Conservation (phyloP, 1,284 basidiomycete species). For the Papiliotrema laurentii region DNA sequence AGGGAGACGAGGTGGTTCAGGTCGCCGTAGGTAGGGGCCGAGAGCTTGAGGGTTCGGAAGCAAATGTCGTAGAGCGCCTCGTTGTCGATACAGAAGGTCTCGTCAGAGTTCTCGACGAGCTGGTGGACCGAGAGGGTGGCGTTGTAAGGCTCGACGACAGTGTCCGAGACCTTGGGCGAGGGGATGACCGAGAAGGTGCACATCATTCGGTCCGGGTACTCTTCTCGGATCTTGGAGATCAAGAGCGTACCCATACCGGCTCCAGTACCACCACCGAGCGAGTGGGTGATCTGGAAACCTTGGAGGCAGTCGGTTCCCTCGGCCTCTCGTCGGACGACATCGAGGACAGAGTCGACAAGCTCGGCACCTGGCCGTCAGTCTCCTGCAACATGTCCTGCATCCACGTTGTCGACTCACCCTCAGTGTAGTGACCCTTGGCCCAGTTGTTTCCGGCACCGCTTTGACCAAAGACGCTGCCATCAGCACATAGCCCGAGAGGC, state of each 20-base stretch:
- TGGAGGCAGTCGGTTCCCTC: slow-evolving; percentile 57
- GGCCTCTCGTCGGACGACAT: slow-evolving; percentile 59
- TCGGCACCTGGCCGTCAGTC: slow-evolving; percentile 49
- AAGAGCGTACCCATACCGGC: slow-evolving; percentile 61
- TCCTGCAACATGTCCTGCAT: neutral
- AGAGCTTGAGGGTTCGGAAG: slow-evolving; percentile 92
- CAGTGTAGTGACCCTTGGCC: slow-evolving; percentile 55
- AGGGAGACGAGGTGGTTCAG: slow-evolving; percentile 95
- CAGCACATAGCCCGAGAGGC: neutral
- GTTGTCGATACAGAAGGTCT: slow-evolving; percentile 75
- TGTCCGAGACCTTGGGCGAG: slow-evolving; percentile 59
- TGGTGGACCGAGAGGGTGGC: slow-evolving; percentile 59
- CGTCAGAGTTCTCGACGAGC: slow-evolving; percentile 61
- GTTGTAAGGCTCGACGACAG: slow-evolving; percentile 62
- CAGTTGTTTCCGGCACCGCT: slow-evolving; percentile 58
- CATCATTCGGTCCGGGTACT: slow-evolving; percentile 62
- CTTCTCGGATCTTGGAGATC: slow-evolving; percentile 60
- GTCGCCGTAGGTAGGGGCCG: slow-evolving; percentile 90
- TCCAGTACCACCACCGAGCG: slow-evolving; percentile 60
- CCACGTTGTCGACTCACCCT: slow-evolving; percentile 26
- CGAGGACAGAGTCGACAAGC: slow-evolving; percentile 56
- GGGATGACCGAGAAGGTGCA: slow-evolving; percentile 61
- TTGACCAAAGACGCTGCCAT: slow-evolving; percentile 52
- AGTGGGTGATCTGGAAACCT: slow-evolving; percentile 61
- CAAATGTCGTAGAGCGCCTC: slow-evolving; percentile 98